A percentile compares a stretch with the other conserved stretches of the same genome.
Evolutionary conservation across 169 alveolate genomes (phyloP).

Genomic region (Eimeria falciformis): DNA sequence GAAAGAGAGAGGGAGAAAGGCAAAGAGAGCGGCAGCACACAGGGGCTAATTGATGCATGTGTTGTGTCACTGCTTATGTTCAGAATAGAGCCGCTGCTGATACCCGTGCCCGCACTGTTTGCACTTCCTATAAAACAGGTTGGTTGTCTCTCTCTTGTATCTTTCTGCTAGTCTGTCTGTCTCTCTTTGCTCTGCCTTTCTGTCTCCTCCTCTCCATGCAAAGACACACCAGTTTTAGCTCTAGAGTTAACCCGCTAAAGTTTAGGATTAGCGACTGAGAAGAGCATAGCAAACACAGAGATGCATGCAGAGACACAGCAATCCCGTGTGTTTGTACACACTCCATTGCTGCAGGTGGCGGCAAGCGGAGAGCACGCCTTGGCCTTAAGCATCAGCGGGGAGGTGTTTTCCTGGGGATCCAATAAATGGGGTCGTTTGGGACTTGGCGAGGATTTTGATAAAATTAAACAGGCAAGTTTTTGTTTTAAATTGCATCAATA

Average conservation of each 20-base stretch:
- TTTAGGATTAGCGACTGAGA: no score
- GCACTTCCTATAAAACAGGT: constrained; percentile 82
- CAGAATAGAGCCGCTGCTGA: constrained; percentile 24
- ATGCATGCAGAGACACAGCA: no score
- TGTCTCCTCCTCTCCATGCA: not conserved
- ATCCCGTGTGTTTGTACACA: no score
- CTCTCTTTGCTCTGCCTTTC: not conserved
- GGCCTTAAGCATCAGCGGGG: constrained; percentile 84
- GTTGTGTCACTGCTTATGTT: not conserved
- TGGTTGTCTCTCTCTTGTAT: not conserved
- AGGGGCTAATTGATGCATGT: no score
- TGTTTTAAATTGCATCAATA: no score
- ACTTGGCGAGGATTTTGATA: constrained; percentile 81
- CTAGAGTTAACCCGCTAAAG: no score
- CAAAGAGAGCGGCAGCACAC: no score
- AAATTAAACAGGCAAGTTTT: not conserved
- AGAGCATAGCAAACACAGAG: no score
- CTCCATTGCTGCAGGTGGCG: constrained; percentile 82
- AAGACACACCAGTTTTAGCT: no score
- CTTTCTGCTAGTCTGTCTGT: not conserved
- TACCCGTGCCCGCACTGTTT: constrained; percentile 62
- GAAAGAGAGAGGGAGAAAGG: no score
- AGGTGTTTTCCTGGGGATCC: constrained; percentile 89
- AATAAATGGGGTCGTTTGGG: constrained; percentile 89
- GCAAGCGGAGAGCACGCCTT: constrained; percentile 89